Evolutionary conservation across 208 protist species (phyloP).

Genomic region (Trypanosoma brucei): DNA sequence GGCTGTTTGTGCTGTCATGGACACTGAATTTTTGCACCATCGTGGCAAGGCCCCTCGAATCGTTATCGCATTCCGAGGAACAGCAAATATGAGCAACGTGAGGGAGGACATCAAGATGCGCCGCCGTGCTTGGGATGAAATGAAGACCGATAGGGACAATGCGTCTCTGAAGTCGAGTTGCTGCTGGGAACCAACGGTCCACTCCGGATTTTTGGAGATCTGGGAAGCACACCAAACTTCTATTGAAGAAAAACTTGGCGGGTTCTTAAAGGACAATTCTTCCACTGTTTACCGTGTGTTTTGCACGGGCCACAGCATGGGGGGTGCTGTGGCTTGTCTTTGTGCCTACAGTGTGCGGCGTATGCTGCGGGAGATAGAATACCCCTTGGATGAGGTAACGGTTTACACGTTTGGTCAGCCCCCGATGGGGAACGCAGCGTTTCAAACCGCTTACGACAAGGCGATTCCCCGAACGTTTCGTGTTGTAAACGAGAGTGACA

Average conservation of each 20-base stretch:
- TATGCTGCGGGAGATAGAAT: slow-evolving; percentile 44
- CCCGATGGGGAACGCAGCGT: slow-evolving; percentile 74
- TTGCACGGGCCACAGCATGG: slow-evolving; percentile 85
- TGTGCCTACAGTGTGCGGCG: slow-evolving; percentile 73
- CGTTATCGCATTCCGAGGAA: slow-evolving; percentile 86
- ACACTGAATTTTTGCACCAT: slow-evolving; percentile 34
- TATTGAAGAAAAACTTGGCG: slow-evolving; percentile 45
- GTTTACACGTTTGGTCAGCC: slow-evolving; percentile 91
- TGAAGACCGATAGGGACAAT: slow-evolving; percentile 27
- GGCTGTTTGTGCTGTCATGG: slow-evolving; percentile 65
- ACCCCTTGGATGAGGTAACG: slow-evolving; percentile 68
- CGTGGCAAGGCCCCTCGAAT: slow-evolving; percentile 64
- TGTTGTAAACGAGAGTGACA: slow-evolving; percentile 87
- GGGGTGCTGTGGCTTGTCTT: slow-evolving; percentile 84
- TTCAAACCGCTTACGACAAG: slow-evolving; percentile 70
- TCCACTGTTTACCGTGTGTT: slow-evolving; percentile 71
- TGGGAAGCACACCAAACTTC: slow-evolving; percentile 66
- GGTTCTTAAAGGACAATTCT: slow-evolving; percentile 30
- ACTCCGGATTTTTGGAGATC: slow-evolving; percentile 80
- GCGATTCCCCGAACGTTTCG: slow-evolving; percentile 79
- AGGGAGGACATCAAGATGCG: slow-evolving; percentile 71
- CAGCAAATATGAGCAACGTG: slow-evolving; percentile 74
- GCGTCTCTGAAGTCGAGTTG: slow-evolving; percentile 2
- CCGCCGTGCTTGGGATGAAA: slow-evolving; percentile 72
- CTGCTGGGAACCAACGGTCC: slow-evolving; percentile 46